Evolutionary conservation across 441 rosid genomes (phyloP).

Genomic region (Euphorbia neoarborescens): DNA sequence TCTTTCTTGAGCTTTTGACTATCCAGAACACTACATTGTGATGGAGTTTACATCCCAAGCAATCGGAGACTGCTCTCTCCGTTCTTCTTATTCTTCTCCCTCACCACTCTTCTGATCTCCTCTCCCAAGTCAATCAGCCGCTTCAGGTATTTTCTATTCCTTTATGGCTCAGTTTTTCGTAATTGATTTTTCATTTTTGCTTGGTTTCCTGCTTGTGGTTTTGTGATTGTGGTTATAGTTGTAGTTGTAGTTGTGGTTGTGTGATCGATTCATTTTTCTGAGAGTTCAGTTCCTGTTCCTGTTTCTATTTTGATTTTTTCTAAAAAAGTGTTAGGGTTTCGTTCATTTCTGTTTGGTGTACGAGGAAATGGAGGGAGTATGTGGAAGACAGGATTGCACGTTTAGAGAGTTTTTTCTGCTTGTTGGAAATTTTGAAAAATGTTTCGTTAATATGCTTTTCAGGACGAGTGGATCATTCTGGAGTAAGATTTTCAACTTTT

Average conservation of each 20-base stretch:
- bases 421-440: background rate
- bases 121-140: slow-evolving; percentile 92
- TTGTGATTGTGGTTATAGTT: background rate
- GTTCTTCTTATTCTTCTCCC: slow-evolving; percentile 84
- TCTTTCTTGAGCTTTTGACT: too few relatives aligned
- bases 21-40: too few relatives aligned
- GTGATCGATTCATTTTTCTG: background rate
- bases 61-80: slow-evolving; percentile 79
- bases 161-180: background rate
- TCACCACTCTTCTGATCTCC: slow-evolving; percentile 85
- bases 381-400: background rate
- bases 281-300: background rate
- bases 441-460: background rate
- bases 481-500: background rate
- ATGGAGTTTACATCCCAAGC: slow-evolving; percentile 90
- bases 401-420: background rate
- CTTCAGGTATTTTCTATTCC: slow-evolving; percentile 52
- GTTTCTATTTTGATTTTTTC: background rate
- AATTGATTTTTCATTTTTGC: background rate
- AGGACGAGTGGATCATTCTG: background rate
- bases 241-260: background rate
- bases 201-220: background rate
- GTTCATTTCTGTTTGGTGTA: background rate
- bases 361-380: background rate
- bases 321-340: background rate